A percentile compares a stretch with the other conserved stretches of the same genome.
These are phyloP conservation scores for Buddleja alternifolia DNA, from an alignment of 257 asterid species.

Conservation along the genomic window DNA sequence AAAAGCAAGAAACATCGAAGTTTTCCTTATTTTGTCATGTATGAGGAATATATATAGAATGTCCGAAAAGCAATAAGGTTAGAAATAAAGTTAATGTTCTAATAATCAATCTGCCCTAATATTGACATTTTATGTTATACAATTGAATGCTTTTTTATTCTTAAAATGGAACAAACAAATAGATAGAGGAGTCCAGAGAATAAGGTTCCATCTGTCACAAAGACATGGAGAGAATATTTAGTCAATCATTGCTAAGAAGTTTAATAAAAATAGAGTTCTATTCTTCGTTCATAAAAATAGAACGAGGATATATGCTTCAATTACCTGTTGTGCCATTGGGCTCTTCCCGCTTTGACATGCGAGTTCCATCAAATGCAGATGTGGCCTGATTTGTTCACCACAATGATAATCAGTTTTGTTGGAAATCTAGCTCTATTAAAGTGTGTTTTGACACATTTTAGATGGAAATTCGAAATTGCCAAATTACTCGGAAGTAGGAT, in stretches of 20 bases:
- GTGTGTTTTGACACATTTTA: no score
- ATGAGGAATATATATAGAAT: no score
- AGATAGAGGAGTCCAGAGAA: conserved; percentile 5
- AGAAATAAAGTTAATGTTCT: background rate
- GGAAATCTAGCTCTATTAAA: no score
- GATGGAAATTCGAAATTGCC: no score
- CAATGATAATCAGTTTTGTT: conserved; percentile 24
- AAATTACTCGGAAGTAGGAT: no score
- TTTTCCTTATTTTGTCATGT: no score
- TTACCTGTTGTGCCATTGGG: conserved; percentile 96
- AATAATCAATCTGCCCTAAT: background rate
- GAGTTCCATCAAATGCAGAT: conserved; percentile 96
- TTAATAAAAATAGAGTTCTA: no score
- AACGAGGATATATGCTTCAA: conserved; percentile 12
- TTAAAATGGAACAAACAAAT: background rate
- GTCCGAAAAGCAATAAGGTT: no score
- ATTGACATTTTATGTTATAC: background rate
- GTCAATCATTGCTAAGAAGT: background rate
- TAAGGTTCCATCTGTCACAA: conserved; percentile 13
- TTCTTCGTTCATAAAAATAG: background rate
- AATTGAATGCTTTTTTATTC: background rate
- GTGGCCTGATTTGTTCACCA: conserved; percentile 56
- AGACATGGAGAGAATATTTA: background rate
- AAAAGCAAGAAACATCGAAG: background rate
- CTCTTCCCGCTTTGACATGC: conserved; percentile 98